These are phyloP conservation scores for Mitragyna speciosa DNA, from an alignment of 257 asterid species.

Conservation along the genomic window DNA sequence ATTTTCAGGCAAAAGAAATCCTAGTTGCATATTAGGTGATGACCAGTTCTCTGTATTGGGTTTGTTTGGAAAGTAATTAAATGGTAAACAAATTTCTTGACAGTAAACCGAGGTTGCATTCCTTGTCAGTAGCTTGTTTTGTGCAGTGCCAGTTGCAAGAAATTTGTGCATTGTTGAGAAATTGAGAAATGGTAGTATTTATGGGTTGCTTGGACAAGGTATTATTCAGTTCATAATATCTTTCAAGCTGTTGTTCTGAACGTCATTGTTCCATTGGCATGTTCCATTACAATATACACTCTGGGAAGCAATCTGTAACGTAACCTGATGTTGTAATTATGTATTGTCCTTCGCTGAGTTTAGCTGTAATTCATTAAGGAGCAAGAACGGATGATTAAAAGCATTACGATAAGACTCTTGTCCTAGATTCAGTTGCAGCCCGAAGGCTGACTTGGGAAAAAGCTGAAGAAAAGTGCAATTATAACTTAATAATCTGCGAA, in stretches of 20 bases:
- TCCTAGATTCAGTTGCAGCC: neutral
- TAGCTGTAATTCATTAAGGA: neutral
- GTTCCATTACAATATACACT: neutral
- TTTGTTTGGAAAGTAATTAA: neutral
- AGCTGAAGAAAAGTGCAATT: neutral
- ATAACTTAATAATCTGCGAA: too few species aligned
- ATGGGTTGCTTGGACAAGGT: too few species aligned
- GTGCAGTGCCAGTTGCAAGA: neutral
- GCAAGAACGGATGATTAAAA: neutral
- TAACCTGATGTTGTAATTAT: neutral
- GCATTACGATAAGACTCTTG: neutral
- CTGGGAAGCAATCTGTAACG: neutral
- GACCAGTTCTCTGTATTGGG: neutral
- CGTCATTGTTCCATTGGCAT: neutral
- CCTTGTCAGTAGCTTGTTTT: neutral
- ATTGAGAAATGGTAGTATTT: neutral
- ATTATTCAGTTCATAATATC: neutral
- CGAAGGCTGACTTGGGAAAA: neutral
- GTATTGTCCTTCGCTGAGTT: too few species aligned
- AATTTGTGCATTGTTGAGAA: neutral
- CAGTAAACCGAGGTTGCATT: neutral
- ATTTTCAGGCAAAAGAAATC: slow-evolving; percentile 10
- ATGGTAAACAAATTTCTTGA: neutral
- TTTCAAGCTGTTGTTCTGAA: neutral
- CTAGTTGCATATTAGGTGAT: slow-evolving; percentile 1